Evolutionary conservation across 2,329 filamentous ascomycete species (phyloP).

Genomic region (Elsinoe australis): DNA sequence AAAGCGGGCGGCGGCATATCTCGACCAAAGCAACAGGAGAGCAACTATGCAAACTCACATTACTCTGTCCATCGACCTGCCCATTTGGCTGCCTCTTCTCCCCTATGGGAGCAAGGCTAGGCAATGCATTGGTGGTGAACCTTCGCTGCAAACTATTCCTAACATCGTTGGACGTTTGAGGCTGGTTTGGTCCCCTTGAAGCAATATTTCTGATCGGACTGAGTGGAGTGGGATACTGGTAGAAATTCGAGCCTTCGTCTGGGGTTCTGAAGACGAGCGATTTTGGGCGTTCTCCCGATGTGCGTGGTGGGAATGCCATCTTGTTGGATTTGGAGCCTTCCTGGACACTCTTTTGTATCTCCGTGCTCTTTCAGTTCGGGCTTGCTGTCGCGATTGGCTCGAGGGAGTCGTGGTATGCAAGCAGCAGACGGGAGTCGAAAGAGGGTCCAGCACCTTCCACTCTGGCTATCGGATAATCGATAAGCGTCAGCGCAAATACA

Average conservation of each 20-base stretch:
- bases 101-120: conserved; percentile 55
- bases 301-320: conserved; percentile 59
- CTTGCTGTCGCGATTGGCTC: not conserved
- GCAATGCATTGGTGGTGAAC: conserved; percentile 84
- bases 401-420: not conserved
- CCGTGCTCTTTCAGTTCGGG: not conserved
- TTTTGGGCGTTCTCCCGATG: conserved; percentile 60
- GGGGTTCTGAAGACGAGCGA: conserved; percentile 71
- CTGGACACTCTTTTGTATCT: not conserved
- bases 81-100: conserved; percentile 44
- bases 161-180: conserved; percentile 55
- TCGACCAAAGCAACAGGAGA: no score
- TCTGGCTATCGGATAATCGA: no score
- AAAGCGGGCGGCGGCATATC: no score
- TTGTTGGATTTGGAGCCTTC: conserved; percentile 23
- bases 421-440: no score
- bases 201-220: conserved; percentile 38
- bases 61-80: conserved; percentile 37
- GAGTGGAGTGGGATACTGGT: conserved; percentile 61
- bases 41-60: no score
- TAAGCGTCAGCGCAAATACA: not conserved
- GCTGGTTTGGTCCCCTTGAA: conserved; percentile 40
- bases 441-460: no score
- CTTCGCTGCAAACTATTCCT: conserved; percentile 76
- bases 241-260: conserved; percentile 68